These are phyloP conservation scores for Trichosporon faecale DNA, from an alignment of 1,284 basidiomycete genomes.

Conservation along the genomic window DNA sequence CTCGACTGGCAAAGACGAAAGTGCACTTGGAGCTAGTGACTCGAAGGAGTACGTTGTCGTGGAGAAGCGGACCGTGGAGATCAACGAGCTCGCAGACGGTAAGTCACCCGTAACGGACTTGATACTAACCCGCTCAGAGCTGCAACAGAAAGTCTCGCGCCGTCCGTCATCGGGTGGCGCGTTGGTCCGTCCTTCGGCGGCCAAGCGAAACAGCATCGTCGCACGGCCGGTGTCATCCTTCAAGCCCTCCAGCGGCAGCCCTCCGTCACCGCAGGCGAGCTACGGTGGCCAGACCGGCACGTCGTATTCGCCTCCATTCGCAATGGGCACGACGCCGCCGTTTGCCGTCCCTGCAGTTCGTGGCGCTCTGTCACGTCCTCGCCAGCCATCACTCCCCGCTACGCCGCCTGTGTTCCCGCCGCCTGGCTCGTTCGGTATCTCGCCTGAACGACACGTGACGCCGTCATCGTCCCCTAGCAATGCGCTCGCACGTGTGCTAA, in stretches of 20 bases:
- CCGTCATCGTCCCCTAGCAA: slow-evolving; percentile 54
- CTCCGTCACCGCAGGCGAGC: slow-evolving; percentile 11
- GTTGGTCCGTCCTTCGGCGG: slow-evolving; percentile 46
- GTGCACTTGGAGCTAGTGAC: slow-evolving; percentile 40
- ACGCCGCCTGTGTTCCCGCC: slow-evolving; percentile 43
- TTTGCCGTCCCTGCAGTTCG: slow-evolving; percentile 44
- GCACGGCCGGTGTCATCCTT: slow-evolving; percentile 47
- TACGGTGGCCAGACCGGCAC: slow-evolving; percentile 20
- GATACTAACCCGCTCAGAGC: slow-evolving; percentile 29
- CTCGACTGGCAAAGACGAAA: slow-evolving; percentile 41
- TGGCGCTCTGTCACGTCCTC: slow-evolving; percentile 21
- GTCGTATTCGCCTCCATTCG: slow-evolving; percentile 53
- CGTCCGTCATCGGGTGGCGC: slow-evolving; percentile 37
- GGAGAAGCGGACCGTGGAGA: slow-evolving; percentile 59
- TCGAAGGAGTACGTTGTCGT: slow-evolving; percentile 58
- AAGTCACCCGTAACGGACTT: slow-evolving; percentile 22
- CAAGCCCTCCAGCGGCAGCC: slow-evolving; percentile 29
- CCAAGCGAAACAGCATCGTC: slow-evolving; percentile 44
- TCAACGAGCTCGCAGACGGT: slow-evolving; percentile 59
- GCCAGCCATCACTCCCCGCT: slow-evolving; percentile 39
- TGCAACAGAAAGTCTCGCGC: slow-evolving; percentile 52
- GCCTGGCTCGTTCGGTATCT: slow-evolving; percentile 21
- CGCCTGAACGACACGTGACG: slow-evolving; percentile 16
- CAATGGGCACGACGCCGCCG: slow-evolving; percentile 51
- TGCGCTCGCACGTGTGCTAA: slow-evolving; percentile 79